Percentiles rank a stretch among this genome's conserved stretches.
Conservation (phyloP, 2,329 filamentous ascomycete genomes). For the Verticillium alfalfae region DNA sequence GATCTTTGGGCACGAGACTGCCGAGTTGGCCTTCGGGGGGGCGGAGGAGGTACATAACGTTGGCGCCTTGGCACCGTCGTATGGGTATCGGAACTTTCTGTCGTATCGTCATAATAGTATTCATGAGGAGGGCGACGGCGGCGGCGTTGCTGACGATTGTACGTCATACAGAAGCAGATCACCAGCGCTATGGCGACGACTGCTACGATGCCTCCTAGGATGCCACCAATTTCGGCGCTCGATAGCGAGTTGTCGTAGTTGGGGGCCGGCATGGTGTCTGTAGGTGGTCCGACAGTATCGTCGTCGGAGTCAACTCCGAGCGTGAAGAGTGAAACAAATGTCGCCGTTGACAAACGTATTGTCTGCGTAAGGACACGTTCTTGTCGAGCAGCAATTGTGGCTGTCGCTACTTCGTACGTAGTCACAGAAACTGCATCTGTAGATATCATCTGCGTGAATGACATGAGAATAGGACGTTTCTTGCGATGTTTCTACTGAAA, state of each 20-base stretch:
- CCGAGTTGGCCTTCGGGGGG: background rate
- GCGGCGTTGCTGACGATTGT: background rate
- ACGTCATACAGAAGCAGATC: conserved; percentile 21
- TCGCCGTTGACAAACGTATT: conserved; percentile 24
- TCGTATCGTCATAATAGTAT: conserved; percentile 1
- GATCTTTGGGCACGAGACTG: background rate
- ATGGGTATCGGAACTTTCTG: background rate
- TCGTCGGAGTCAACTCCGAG: conserved; percentile 13
- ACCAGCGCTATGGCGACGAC: conserved; percentile 27
- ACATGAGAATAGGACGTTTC: background rate
- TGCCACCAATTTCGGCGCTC: conserved; percentile 31
- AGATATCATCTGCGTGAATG: background rate
- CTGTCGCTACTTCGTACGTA: no score
- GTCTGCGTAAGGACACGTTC: conserved; percentile 25
- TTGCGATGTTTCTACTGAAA: background rate
- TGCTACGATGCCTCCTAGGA: conserved; percentile 31
- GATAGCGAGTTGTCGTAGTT: conserved; percentile 18
- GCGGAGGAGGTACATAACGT: background rate
- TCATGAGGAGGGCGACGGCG: background rate
- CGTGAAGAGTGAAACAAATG: conserved; percentile 29
- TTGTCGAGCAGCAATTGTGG: background rate
- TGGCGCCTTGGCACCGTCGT: background rate
- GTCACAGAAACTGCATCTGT: background rate
- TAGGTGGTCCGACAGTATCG: conserved; percentile 8
- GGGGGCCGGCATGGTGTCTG: background rate